Base-by-base conservation (phyloP, 108 stramenopile species). In the Nitzschia palea region DNA sequence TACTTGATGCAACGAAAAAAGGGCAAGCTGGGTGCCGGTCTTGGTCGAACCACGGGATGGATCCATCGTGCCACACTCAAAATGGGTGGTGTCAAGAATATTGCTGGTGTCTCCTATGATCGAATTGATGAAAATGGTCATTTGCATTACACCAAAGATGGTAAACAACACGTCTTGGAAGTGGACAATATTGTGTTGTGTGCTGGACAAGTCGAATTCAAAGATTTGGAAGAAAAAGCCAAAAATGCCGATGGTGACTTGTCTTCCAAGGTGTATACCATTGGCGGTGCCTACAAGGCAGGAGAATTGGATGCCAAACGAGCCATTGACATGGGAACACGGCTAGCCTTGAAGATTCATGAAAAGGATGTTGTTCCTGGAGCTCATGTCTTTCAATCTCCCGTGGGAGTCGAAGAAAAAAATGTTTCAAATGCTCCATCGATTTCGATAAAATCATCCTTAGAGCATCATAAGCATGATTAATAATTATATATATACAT, bases 41-140 rank as follows among this genome's bases (percentile, higher is more conserved):
- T 99, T 14, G 97, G 97, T 30, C 90, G 86, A 63, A 99, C 98
- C 2, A 98, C 98, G 6, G 98, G 98, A 14, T 99, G 98, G 98
- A 97, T 99, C 59, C 97, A 99, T 76, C 89, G 97, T 12, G 84
- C 94, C 2, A 84, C 90, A 18, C 82, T 99, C 50, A 81, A 78
- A 26, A 86, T 92, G 36, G 86, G 87, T 14, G 62, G 71, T 34
- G 97, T 98, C 22, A 81, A 93, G 59, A 95, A 95, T 88, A 67
- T 99, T 5, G 60, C 70, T 34, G 86, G 87, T 33, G 92, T 86
- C 6, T 77, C 81, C 6, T 99, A 99, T 67, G 88, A 93, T 30
- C 76, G 79, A 71, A 83, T 99, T 43, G 96, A 97, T 62, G 90
- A 90, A 44, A 78, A 95, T 52, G 98, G 96, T 1, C 80, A 91